Evolutionary conservation across 1,284 basidiomycete genomes (phyloP).

Genomic region (Wolfiporia cocos): DNA sequence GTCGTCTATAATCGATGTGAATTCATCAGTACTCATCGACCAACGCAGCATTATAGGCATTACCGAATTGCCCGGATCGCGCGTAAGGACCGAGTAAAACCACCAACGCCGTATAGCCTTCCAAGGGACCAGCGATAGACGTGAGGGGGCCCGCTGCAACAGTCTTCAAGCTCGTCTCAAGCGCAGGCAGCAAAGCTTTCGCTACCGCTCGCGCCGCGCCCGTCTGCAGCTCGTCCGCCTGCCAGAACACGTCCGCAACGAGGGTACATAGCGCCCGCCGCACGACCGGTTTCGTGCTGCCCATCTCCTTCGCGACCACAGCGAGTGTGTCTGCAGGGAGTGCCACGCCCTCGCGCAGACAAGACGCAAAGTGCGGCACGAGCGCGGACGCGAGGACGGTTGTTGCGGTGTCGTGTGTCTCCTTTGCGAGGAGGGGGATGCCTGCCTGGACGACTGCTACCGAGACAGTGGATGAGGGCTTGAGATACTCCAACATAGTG

Average conservation of each 20-base stretch:
- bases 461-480: slow-evolving; percentile 48
- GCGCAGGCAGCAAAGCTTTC: slow-evolving; percentile 45
- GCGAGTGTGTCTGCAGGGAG: slow-evolving; percentile 39
- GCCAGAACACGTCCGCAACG: slow-evolving; percentile 31
- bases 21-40: no score
- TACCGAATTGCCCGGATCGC: slow-evolving; percentile 47
- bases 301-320: slow-evolving; percentile 67
- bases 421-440: slow-evolving; percentile 67
- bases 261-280: slow-evolving; percentile 31
- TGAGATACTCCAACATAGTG: slow-evolving; percentile 61
- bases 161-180: slow-evolving; percentile 70
- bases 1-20: slow-evolving; percentile 26
- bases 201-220: slow-evolving; percentile 42
- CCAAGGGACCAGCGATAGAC: slow-evolving; percentile 60
- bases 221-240: slow-evolving; percentile 27
- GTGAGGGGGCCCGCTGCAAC: slow-evolving; percentile 54
- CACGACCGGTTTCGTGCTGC: slow-evolving; percentile 34
- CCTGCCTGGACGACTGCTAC: slow-evolving; percentile 46
- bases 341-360: slow-evolving; percentile 38
- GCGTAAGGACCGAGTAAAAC: slow-evolving; percentile 60
- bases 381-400: slow-evolving; percentile 50
- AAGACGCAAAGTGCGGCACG: slow-evolving; percentile 49
- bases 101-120: slow-evolving; percentile 78
- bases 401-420: slow-evolving; percentile 65
- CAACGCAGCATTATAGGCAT: slow-evolving; percentile 17